phyloP scores from a whole-genome alignment of 768 basidiomycete species.

The Porphyrellus cyaneotinctus region DNA sequence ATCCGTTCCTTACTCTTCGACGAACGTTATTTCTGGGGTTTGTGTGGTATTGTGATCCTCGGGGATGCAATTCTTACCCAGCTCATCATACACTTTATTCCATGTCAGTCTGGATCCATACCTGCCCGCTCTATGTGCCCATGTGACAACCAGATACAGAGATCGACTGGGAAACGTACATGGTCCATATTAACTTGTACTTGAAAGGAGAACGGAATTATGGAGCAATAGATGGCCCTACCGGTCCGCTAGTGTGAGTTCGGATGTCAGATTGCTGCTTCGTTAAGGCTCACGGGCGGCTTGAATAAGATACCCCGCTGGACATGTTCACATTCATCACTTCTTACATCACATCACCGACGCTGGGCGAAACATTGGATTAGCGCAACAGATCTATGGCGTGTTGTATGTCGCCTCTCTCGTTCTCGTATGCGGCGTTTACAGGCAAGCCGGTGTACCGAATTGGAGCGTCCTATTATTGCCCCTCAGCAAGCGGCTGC shows the following conservation, averaged over 20 bases:
- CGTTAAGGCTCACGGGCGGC: background rate
- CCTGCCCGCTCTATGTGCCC: conserved; percentile 15
- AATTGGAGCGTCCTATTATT: conserved; percentile 73
- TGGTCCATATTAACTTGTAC: conserved; percentile 80
- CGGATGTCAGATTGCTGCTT: background rate
- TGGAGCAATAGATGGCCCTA: conserved; percentile 76
- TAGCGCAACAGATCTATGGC: conserved; percentile 78
- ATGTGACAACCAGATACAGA: conserved; percentile 72
- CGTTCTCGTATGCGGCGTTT: conserved; percentile 62
- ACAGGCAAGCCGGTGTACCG: conserved; percentile 55
- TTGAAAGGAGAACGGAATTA: conserved; percentile 83
- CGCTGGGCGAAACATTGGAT: conserved; percentile 51
- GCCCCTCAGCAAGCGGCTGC: conserved; percentile 86
- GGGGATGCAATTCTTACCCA: conserved; percentile 77
- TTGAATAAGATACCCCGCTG: conserved; percentile 80
- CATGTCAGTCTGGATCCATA: conserved; percentile 56
- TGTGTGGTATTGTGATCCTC: conserved; percentile 60
- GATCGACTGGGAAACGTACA: conserved; percentile 97
- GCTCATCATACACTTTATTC: conserved; percentile 74
- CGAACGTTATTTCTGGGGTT: conserved; percentile 58
- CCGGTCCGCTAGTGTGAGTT: conserved; percentile 86
- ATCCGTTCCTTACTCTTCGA: conserved; percentile 39
- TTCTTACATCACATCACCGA: conserved; percentile 62
- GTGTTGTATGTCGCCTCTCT: conserved; percentile 68
- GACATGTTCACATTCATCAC: conserved; percentile 82